phyloP scores from a whole-genome alignment of 2,329 filamentous ascomycete genomes.

The Hymenoscyphus albidus region DNA sequence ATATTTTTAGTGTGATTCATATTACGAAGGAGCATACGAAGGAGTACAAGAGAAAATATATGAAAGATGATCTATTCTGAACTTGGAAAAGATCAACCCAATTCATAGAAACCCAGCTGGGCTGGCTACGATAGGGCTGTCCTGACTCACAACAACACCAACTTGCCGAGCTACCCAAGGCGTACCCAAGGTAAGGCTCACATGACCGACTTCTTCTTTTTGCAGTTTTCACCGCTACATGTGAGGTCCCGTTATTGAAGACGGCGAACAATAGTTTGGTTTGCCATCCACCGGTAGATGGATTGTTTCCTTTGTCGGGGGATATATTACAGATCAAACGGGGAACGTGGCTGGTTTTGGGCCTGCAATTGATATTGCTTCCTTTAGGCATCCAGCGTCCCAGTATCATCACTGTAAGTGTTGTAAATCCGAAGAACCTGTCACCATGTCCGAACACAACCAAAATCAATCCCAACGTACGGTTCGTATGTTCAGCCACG shows the following conservation, averaged over 20 bases:
- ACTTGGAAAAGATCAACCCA: not conserved
- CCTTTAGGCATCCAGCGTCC: constrained; percentile 29
- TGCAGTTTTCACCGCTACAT: constrained; percentile 32
- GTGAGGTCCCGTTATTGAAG: constrained; percentile 28
- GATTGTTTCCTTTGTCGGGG: constrained; percentile 25
- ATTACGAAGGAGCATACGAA: not conserved
- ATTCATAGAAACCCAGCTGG: not conserved
- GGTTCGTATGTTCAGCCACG: constrained; percentile 16
- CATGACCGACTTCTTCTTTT: constrained; percentile 21
- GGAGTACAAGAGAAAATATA: not conserved
- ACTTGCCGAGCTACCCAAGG: not conserved
- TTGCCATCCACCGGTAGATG: constrained; percentile 12
- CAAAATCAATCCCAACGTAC: not conserved
- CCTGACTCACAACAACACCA: constrained; percentile 19
- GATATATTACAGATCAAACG: constrained; percentile 27
- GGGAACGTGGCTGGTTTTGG: constrained; percentile 10
- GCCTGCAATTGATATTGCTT: constrained; percentile 26
- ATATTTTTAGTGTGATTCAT: not conserved
- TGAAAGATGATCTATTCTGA: not conserved
- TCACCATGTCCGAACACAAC: not conserved
- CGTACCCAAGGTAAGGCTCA: constrained; percentile 17
- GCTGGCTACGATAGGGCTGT: constrained; percentile 4
- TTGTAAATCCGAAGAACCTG: not conserved
- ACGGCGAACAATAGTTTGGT: constrained; percentile 17
- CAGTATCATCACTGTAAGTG: constrained; percentile 9